A percentile compares a stretch with the other conserved stretches of the same genome.
These are phyloP conservation scores for Triticum timopheevii DNA, from an alignment of 176 grass and related monocot species.

Conservation along the genomic window DNA sequence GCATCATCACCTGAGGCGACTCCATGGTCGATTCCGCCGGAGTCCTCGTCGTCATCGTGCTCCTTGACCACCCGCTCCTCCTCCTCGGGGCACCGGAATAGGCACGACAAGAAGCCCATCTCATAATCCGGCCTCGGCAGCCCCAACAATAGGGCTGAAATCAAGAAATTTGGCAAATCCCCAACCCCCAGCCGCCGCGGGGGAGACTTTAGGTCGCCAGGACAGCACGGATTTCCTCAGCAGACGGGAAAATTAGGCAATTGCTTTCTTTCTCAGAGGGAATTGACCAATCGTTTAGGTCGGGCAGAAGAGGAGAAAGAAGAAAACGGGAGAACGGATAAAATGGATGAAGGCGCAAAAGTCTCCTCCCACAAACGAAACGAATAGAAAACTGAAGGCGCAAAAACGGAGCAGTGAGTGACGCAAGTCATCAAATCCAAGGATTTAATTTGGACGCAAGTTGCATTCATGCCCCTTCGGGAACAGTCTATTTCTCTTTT, in stretches of 20 bases:
- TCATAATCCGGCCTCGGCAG: constrained; percentile 21
- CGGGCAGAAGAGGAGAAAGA: neutral
- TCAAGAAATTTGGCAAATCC: neutral
- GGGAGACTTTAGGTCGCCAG: neutral
- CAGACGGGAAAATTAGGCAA: constrained; percentile 7
- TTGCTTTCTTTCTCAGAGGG: neutral
- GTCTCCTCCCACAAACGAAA: neutral
- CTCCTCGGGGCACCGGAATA: constrained; percentile 39
- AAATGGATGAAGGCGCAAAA: constrained; percentile 35
- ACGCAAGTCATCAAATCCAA: neutral
- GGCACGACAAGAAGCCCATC: constrained; percentile 51
- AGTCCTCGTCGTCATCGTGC: constrained; percentile 8
- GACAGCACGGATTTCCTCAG: neutral
- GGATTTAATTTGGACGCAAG: neutral
- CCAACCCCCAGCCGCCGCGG: neutral
- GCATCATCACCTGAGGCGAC: constrained; percentile 41
- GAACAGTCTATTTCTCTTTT: neutral
- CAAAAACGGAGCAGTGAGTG: constrained; percentile 6
- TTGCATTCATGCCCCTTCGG: neutral
- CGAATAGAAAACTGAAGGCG: constrained; percentile 12
- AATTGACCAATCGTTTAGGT: constrained; percentile 7
- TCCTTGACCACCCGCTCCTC: neutral
- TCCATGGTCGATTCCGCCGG: constrained; percentile 26
- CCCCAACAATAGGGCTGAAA: neutral
- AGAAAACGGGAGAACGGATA: neutral